These are phyloP conservation scores for Funneliformis geosporum DNA, from an alignment of 192 early-diverging fungal species.

Conservation along the genomic window DNA sequence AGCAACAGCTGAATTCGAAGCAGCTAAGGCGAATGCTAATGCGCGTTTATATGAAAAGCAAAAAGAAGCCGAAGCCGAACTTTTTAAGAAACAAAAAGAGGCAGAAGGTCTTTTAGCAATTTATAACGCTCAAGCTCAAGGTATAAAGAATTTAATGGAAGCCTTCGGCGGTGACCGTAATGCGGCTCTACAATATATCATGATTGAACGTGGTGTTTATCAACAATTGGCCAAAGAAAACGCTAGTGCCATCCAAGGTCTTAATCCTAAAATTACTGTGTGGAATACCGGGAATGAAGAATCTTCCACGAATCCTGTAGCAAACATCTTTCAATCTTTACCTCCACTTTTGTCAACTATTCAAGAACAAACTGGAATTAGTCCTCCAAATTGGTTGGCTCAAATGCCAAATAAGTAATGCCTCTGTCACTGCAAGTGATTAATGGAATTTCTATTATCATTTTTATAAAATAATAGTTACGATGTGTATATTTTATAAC, in stretches of 20 bases:
- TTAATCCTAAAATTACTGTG: conserved; percentile 55
- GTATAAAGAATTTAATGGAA: conserved; percentile 35
- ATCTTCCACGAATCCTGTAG: conserved; percentile 36
- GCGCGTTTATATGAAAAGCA: conserved; percentile 44
- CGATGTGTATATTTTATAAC: no score
- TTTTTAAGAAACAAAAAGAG: conserved; percentile 28
- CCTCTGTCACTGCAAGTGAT: no score
- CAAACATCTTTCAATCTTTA: conserved; percentile 48
- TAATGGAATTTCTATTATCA: no score
- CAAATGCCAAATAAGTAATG: not conserved
- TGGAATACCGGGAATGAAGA: conserved; percentile 44
- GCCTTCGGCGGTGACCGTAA: conserved; percentile 40
- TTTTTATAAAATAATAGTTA: no score
- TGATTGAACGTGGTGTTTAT: conserved; percentile 54
- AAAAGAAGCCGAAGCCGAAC: conserved; percentile 42
- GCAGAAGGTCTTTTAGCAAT: conserved; percentile 47
- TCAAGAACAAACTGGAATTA: conserved; percentile 51
- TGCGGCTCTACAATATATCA: conserved; percentile 52
- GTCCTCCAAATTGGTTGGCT: not conserved
- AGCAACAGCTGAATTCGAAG: conserved; percentile 51
- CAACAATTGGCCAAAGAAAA: conserved; percentile 51
- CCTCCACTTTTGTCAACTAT: conserved; percentile 46
- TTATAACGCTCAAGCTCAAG: conserved; percentile 50
- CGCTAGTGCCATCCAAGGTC: conserved; percentile 52
- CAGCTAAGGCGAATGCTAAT: conserved; percentile 41